Evolutionary conservation across 768 basidiomycete species (phyloP).

Genomic region (Boletus fagicola): DNA sequence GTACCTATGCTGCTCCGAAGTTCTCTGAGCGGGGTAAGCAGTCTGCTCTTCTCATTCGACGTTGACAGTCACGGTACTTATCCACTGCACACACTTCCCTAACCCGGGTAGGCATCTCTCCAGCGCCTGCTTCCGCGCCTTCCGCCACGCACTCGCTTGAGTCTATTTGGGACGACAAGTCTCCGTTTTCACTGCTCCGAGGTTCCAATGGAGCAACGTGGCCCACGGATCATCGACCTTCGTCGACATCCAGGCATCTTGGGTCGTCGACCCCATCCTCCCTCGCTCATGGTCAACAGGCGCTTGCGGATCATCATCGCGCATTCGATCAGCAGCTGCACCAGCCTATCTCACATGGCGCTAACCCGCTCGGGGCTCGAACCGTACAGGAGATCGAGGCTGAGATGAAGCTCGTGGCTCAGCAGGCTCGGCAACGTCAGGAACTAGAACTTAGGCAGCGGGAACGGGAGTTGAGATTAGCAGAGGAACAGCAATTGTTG

Average conservation of each 20-base stretch:
- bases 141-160: conserved; percentile 51
- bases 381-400: conserved; percentile 82
- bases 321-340: conserved; percentile 39
- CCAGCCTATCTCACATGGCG: conserved; percentile 34
- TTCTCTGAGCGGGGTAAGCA: conserved; percentile 31
- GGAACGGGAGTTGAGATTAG: conserved; percentile 40
- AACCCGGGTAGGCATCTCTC: conserved; percentile 22
- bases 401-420: conserved; percentile 70
- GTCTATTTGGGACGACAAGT: conserved; percentile 81
- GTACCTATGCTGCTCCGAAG: conserved; percentile 13
- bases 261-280: conserved; percentile 21
- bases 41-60: conserved; percentile 9
- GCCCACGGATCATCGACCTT: conserved; percentile 34
- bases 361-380: conserved; percentile 43
- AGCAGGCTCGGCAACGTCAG: conserved; percentile 41
- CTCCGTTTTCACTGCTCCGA: conserved; percentile 67
- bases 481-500: conserved; percentile 38
- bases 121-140: conserved; percentile 35
- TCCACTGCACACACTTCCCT: conserved; percentile 13
- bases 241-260: conserved; percentile 25
- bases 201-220: conserved; percentile 50
- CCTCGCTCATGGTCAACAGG: conserved; percentile 30
- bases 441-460: conserved; percentile 47
- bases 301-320: conserved; percentile 34
- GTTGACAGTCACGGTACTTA: conserved; percentile 7